These are phyloP conservation scores for Tulasnella sp. DNA, from an alignment of 768 basidiomycete genomes.

Conservation along the genomic window DNA sequence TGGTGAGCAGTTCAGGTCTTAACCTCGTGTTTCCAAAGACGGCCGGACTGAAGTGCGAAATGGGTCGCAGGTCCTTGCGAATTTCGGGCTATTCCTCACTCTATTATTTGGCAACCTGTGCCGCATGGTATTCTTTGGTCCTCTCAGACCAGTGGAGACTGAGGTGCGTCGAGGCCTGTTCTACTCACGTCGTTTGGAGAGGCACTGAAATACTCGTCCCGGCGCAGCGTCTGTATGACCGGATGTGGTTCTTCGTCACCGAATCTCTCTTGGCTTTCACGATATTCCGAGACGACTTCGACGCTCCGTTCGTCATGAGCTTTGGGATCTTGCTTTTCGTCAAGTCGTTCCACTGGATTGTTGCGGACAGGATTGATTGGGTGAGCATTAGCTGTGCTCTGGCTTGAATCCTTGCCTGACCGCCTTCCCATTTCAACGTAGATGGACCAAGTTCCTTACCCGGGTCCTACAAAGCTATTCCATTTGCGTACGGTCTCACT, in stretches of 20 bases:
- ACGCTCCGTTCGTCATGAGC: conserved; percentile 85
- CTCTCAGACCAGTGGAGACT: conserved; percentile 76
- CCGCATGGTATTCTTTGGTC: conserved; percentile 86
- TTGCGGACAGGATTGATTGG: conserved; percentile 93
- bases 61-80: conserved; percentile 66
- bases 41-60: background rate
- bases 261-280: conserved; percentile 94
- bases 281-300: conserved; percentile 94
- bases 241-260: conserved; percentile 95
- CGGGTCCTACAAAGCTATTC: conserved; percentile 72
- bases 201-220: background rate
- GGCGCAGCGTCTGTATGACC: conserved; percentile 84
- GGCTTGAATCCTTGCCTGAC: background rate
- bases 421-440: conserved; percentile 29
- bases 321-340: conserved; percentile 91
- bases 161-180: conserved; percentile 51
- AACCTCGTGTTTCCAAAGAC: background rate
- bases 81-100: conserved; percentile 75
- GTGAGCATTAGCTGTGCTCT: conserved; percentile 39
- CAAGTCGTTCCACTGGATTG: conserved; percentile 97
- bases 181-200: background rate
- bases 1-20: conserved; percentile 47
- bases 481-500: conserved; percentile 74
- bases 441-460: conserved; percentile 96
- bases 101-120: conserved; percentile 67